Evolutionary conservation across 2,329 filamentous ascomycete species (phyloP), one percentile per base, ranked within the genome.

Genomic region (Phyllachora maydis): DNA sequence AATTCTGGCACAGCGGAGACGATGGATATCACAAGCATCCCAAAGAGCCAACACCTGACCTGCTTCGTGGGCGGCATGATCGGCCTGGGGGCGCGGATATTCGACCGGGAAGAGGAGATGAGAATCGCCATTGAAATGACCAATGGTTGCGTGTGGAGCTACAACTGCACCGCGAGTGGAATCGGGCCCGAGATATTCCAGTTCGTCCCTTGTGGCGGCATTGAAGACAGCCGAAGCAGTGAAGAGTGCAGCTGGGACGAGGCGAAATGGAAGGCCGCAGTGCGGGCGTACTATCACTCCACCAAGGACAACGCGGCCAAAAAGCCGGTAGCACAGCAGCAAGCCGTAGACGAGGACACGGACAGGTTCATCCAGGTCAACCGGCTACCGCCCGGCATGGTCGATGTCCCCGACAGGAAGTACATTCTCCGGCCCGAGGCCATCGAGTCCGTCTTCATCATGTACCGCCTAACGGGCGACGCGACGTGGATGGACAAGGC

Each of bases 361-460:
- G 23, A 28, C 5, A 25, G 25, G 14, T 16, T 29, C 17, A 25
- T 34, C 18, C 9, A 11, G 16, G 19, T 13, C 11, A 27, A 28
- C 19, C 22, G 19, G 5, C 26, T 35, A 12, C 18, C 22, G 6
- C 47, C 45, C 5, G 70, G 68, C 11, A 63, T 73, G 39, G 49
- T 57, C 3, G 49, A 50, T 11, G 54, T 72, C 22, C 42, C 48
- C 19, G 62, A 71, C 27, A 45, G 51, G 19, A 56, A 57, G 26
- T 78, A 77, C 38, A 63, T 75, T 15, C 52, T 79, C 21, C 60
- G 71, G 27, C 76, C 76, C 11, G 77, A 85, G 46, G 76, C 76
- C 3, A 79, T 85, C 25, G 77, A 85, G 49, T 75, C 68, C 9
- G 64, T 88, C 4, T 85, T 79, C 43, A 63, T 79, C 39, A 65